phyloP scores from a whole-genome alignment of 2,329 filamentous ascomycete species.

The Claviceps arundinis region DNA sequence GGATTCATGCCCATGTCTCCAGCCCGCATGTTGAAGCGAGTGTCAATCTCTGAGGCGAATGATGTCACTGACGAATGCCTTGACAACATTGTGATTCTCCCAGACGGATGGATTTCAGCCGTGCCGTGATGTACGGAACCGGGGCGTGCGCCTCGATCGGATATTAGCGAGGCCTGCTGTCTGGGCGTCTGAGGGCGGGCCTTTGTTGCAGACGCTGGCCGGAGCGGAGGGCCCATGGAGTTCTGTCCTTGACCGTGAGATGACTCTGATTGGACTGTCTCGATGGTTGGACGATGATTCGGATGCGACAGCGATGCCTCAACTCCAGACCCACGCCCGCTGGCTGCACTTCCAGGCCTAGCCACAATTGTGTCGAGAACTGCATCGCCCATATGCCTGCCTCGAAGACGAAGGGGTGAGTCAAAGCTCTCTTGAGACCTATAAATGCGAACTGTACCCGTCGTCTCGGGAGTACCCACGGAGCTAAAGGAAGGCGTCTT shows the following conservation, averaged over 20 bases:
- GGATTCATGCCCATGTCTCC: constrained; percentile 39
- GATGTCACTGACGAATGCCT: constrained; percentile 79
- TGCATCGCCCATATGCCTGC: constrained; percentile 25
- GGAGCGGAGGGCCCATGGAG: constrained; percentile 70
- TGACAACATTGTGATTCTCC: constrained; percentile 20
- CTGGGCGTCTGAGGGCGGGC: constrained; percentile 49
- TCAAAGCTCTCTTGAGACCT: constrained; percentile 37
- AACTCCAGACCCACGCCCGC: constrained; percentile 34
- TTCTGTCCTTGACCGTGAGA: constrained; percentile 29
- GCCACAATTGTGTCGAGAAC: constrained; percentile 24
- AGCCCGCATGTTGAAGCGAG: constrained; percentile 65
- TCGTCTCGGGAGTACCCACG: constrained; percentile 22
- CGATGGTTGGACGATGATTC: constrained; percentile 76
- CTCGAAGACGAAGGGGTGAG: constrained; percentile 26
- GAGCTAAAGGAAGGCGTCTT: constrained; percentile 25
- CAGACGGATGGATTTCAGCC: constrained; percentile 35
- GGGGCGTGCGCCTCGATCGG: constrained; percentile 35
- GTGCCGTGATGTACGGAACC: constrained; percentile 35
- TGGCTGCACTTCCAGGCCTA: constrained; percentile 62
- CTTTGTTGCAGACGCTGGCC: constrained; percentile 61
- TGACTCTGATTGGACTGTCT: constrained; percentile 55
- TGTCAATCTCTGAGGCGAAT: constrained; percentile 87
- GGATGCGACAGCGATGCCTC: constrained; percentile 58
- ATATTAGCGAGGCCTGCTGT: constrained; percentile 30
- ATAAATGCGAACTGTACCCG: constrained; percentile 29